phyloP scores from a whole-genome alignment of 2,329 filamentous ascomycete genomes.

The Phyllosticta citribraziliensis region DNA sequence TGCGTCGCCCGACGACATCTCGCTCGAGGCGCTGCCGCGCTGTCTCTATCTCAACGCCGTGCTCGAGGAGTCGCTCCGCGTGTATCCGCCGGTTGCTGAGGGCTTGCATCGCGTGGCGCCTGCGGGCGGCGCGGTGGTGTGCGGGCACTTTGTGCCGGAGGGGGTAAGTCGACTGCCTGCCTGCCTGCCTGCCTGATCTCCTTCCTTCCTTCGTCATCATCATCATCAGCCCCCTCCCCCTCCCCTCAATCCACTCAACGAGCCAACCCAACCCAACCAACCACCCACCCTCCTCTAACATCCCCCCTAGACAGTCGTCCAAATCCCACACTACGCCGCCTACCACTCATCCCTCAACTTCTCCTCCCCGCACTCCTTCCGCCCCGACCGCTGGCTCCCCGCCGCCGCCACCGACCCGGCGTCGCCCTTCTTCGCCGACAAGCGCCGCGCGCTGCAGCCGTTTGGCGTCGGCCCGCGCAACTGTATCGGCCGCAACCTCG shows the following conservation, averaged over 20 bases:
- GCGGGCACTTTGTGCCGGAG: constrained; percentile 27
- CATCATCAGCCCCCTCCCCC: constrained; percentile 13
- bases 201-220: not conserved
- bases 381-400: constrained; percentile 33
- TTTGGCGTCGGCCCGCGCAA: constrained; percentile 36
- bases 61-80: constrained; percentile 31
- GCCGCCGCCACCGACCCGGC: constrained; percentile 16
- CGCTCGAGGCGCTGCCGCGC: not conserved
- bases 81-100: constrained; percentile 32
- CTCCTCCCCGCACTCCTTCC: constrained; percentile 20
- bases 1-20: not conserved
- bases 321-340: constrained; percentile 14
- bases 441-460: constrained; percentile 29
- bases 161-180: constrained; percentile 11
- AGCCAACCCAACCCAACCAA: constrained; percentile 10
- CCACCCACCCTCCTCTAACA: constrained; percentile 22
- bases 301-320: constrained; percentile 16
- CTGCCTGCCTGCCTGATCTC: not conserved
- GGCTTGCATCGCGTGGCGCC: constrained; percentile 25
- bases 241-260: constrained; percentile 17
- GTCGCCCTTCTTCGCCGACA: constrained; percentile 17
- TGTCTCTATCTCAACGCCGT: constrained; percentile 13
- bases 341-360: constrained; percentile 20
- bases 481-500: constrained; percentile 23
- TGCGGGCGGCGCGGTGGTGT: constrained; percentile 26